Base-by-base conservation (phyloP, 176 grass and related monocot species). In the Musa beccarii region DNA sequence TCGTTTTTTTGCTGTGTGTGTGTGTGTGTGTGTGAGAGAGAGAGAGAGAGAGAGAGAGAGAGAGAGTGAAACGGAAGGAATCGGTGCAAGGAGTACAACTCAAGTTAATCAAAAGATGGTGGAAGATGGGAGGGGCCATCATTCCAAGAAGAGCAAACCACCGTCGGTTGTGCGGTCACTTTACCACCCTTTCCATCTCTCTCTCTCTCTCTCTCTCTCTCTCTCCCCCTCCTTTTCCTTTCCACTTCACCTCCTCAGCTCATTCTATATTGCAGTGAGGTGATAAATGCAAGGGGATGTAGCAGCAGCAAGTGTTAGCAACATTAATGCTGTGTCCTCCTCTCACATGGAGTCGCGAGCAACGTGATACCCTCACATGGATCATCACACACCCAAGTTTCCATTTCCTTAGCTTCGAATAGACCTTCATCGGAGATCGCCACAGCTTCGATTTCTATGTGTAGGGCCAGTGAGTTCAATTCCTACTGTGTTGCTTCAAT, bases 101-200 rank as follows among this genome's bases (percentile, higher is more conserved):
- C 76, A 90, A 90, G 88, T 85, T 59, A 87, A 79, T 77, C 50
- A 69, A 29, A 76, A 53, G 21, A 63, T 64, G 73, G 29, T 56
- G 2, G 9, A 53, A 49, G 73, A 51, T 10, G 25, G 28, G 43
- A 11, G 25, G 57, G 66, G 0, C 75, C 74, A 26, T 71, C 76
- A 19, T 52, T 71, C 79, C 87, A 72, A 85, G 83, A 78, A 81
- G 52, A 75, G 54, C 76, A 78, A 83, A 87, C 84, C 49, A 87
- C 85, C 89, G 75, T 87, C 85, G 73, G 85, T 80, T 87, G 85
- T 52, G 85, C 89, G 74, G 83, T 87, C 83, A 85, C 89, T 91
- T 91, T 76, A 66, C 23, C 29, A 84, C 63, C 74, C 63, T 70
- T 70, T 51, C 16, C 2, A 50, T 70, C 50, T 12, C 9, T 15